phyloP scores from a whole-genome alignment of 2,329 filamentous ascomycete species.

The Madurella mycetomatis region DNA sequence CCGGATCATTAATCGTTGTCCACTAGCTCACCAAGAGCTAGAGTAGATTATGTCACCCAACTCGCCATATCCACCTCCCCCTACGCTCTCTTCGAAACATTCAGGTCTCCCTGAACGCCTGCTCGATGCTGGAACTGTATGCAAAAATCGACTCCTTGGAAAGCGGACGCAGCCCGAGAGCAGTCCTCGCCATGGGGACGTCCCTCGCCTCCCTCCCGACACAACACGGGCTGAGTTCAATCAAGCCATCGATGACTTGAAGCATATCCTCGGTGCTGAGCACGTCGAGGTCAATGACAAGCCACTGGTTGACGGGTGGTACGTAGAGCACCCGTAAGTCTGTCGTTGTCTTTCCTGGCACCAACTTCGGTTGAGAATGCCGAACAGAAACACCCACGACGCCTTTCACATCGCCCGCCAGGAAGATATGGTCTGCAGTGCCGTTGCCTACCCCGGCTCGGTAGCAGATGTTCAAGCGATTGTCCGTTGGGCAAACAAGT shows the following conservation, averaged over 20 bases:
- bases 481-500: constrained; percentile 41
- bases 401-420: constrained; percentile 39
- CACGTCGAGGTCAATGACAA: constrained; percentile 33
- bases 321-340: constrained; percentile 23
- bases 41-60: background rate
- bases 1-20: background rate
- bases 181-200: constrained; percentile 4
- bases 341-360: background rate
- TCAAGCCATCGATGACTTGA: constrained; percentile 35
- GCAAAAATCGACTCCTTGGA: constrained; percentile 9
- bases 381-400: constrained; percentile 36
- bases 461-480: constrained; percentile 44
- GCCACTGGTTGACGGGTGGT: constrained; percentile 34
- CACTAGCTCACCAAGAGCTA: background rate
- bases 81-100: constrained; percentile 5
- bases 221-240: constrained; percentile 25
- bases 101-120: constrained; percentile 9
- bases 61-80: constrained; percentile 3
- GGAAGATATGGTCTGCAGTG: constrained; percentile 40
- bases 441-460: constrained; percentile 40
- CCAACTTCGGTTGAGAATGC: background rate
- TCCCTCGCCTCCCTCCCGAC: constrained; percentile 11
- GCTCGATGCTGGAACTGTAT: background rate
- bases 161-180: constrained; percentile 9
- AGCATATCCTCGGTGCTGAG: constrained; percentile 24